phyloP scores from a whole-genome alignment of 371 early-diverging fungal species.

The Mucor saturninus region DNA sequence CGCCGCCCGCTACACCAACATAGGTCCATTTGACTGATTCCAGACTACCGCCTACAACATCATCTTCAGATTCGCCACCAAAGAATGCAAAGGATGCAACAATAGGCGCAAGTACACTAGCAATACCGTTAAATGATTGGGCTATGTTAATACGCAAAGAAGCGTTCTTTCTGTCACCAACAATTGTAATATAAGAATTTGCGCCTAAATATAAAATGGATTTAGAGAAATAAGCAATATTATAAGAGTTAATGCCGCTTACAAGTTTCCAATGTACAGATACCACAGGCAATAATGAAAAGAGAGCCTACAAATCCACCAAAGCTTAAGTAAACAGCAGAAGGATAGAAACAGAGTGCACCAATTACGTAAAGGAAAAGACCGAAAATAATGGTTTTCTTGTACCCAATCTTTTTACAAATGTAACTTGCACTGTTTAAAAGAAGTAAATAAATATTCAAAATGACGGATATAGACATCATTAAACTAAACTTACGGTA shows the following conservation, averaged over 20 bases:
- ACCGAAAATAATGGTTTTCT: slow-evolving; percentile 48
- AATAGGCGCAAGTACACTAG: slow-evolving; percentile 47
- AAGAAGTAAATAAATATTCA: not conserved
- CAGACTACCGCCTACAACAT: slow-evolving; percentile 17
- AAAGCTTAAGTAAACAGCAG: slow-evolving; percentile 38
- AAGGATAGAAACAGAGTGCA: slow-evolving; percentile 51
- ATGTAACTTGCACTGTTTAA: slow-evolving; percentile 42
- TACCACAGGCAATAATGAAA: slow-evolving; percentile 54
- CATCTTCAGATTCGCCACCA: slow-evolving; percentile 35
- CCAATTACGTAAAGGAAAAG: slow-evolving; percentile 52
- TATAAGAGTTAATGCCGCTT: not conserved
- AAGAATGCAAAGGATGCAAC: slow-evolving; percentile 56
- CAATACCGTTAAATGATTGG: slow-evolving; percentile 54
- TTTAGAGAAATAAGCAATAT: not conserved
- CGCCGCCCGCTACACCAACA: slow-evolving; percentile 51
- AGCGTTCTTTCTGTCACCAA: slow-evolving; percentile 42
- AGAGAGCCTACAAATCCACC: slow-evolving; percentile 52
- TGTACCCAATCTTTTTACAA: slow-evolving; percentile 45
- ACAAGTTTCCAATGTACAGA: slow-evolving; percentile 55
- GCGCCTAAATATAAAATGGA: slow-evolving; percentile 29
- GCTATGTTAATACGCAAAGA: slow-evolving; percentile 48
- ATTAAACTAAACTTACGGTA: slow-evolving; percentile 37
- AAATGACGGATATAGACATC: no score
- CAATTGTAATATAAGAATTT: slow-evolving; percentile 48
- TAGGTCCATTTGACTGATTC: slow-evolving; percentile 55